Evolutionary conservation across 768 basidiomycete genomes (phyloP).

Genomic region (Lactarius hengduanensis): DNA sequence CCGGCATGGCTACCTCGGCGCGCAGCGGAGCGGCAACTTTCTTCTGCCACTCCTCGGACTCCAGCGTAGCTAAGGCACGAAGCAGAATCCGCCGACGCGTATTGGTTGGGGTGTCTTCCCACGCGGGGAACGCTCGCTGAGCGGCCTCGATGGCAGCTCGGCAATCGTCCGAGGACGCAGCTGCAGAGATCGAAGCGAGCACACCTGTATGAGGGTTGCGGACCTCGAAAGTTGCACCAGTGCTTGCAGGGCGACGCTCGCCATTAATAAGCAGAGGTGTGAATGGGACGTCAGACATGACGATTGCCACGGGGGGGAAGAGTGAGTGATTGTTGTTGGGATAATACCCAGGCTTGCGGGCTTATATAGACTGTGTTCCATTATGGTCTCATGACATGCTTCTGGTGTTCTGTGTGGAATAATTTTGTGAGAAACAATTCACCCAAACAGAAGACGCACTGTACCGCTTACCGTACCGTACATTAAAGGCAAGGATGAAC

Average conservation of each 20-base stretch:
- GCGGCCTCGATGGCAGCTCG: slow-evolving; percentile 22
- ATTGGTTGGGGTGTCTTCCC: slow-evolving; percentile 14
- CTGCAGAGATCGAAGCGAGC: slow-evolving; percentile 46
- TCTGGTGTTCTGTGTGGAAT: no score
- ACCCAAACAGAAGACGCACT: no score
- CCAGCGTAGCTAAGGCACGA: slow-evolving; percentile 12
- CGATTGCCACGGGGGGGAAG: background rate
- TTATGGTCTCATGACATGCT: no score
- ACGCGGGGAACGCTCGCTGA: slow-evolving; percentile 21
- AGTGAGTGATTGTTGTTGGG: no score
- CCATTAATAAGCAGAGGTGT: slow-evolving; percentile 44
- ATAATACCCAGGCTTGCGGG: no score
- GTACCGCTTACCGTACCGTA: no score
- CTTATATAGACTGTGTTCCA: no score
- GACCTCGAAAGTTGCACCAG: slow-evolving; percentile 45
- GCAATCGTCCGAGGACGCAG: slow-evolving; percentile 40
- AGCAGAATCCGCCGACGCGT: slow-evolving; percentile 19
- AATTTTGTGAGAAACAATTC: no score
- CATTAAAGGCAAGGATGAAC: no score
- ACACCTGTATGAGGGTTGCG: slow-evolving; percentile 42
- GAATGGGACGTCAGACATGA: slow-evolving; percentile 11
- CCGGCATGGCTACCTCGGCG: slow-evolving; percentile 9
- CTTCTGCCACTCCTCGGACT: slow-evolving; percentile 19
- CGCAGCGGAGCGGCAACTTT: slow-evolving; percentile 7
- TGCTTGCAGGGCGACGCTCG: slow-evolving; percentile 38